phyloP scores from a whole-genome alignment of 805 yeast genomes.

The Spathaspora boniae region DNA sequence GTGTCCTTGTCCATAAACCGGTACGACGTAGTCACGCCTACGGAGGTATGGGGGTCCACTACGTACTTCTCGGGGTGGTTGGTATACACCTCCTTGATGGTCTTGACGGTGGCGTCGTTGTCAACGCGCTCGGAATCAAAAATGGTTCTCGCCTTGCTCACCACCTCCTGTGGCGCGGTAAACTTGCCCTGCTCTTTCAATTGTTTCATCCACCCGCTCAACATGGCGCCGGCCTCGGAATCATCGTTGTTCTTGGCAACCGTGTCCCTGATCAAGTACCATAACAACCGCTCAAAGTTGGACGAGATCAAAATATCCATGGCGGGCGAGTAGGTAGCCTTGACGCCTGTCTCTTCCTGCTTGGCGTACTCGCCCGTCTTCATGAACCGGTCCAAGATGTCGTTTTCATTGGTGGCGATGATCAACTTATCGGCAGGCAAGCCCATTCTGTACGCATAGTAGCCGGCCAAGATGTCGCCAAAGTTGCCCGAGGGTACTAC shows the following conservation, averaged over 20 bases:
- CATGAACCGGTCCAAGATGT: constrained; percentile 89
- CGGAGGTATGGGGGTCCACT: constrained; percentile 95
- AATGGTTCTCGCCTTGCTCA: constrained; percentile 61
- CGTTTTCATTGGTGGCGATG: constrained; percentile 95
- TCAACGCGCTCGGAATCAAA: constrained; percentile 79
- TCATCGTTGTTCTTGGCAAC: constrained; percentile 47
- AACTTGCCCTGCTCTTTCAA: constrained; percentile 77
- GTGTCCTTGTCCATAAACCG: constrained; percentile 48
- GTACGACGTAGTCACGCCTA: constrained; percentile 81
- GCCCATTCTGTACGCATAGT: constrained; percentile 93
- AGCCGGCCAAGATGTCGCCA: constrained; percentile 97
- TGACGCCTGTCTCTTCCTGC: constrained; percentile 52
- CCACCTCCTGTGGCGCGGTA: constrained; percentile 59
- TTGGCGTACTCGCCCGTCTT: constrained; percentile 84
- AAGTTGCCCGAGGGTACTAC: constrained; percentile 98
- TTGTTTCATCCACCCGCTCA: constrained; percentile 73
- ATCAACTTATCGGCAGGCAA: constrained; percentile 82
- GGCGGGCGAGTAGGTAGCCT: constrained; percentile 93
- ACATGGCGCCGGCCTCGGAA: constrained; percentile 65
- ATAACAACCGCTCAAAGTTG: constrained; percentile 91
- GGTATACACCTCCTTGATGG: constrained; percentile 70
- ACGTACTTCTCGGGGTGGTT: constrained; percentile 66
- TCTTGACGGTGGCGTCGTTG: constrained; percentile 71
- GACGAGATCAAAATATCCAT: constrained; percentile 97
- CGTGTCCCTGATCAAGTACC: constrained; percentile 85